These are phyloP conservation scores for Rhizopogon sp. DNA, from an alignment of 768 basidiomycete genomes.

Conservation along the genomic window DNA sequence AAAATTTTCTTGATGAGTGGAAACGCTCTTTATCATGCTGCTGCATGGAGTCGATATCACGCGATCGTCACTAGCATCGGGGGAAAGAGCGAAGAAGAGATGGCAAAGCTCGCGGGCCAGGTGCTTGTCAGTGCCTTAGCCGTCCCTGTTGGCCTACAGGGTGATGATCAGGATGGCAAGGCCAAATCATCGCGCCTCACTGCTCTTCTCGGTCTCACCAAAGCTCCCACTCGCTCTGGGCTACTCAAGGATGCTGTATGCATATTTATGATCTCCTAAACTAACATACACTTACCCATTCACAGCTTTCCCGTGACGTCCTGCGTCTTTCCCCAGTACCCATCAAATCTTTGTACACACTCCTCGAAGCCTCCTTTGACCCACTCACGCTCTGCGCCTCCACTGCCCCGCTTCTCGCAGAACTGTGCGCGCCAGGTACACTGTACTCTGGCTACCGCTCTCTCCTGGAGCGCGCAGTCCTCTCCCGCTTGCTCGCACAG, in stretches of 20 bases:
- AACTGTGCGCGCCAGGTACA: conserved; percentile 37
- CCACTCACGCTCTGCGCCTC: conserved; percentile 79
- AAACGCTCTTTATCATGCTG: conserved; percentile 93
- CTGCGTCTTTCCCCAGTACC: conserved; percentile 71
- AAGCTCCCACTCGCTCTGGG: conserved; percentile 81
- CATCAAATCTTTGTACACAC: conserved; percentile 76
- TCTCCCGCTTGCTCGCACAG: conserved; percentile 86
- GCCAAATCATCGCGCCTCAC: conserved; percentile 77
- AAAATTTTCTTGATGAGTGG: conserved; percentile 95
- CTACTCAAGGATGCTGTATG: conserved; percentile 80
- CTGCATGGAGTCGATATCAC: conserved; percentile 89
- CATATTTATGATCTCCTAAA: conserved; percentile 1
- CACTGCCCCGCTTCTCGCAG: conserved; percentile 72
- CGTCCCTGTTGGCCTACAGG: conserved; percentile 74
- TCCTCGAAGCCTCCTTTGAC: conserved; percentile 91
- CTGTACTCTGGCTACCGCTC: conserved; percentile 79
- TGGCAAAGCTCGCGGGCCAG: conserved; percentile 78
- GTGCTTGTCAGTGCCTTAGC: conserved; percentile 91
- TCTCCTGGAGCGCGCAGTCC: conserved; percentile 86
- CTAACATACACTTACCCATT: conserved; percentile 6
- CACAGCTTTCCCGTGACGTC: conserved; percentile 74
- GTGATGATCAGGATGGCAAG: conserved; percentile 47
- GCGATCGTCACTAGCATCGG: conserved; percentile 66
- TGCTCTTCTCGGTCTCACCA: conserved; percentile 77
- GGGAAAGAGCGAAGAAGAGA: conserved; percentile 72